phyloP scores from a whole-genome alignment of 495 filamentous ascomycete genomes.

The Xylaria intraflava region DNA sequence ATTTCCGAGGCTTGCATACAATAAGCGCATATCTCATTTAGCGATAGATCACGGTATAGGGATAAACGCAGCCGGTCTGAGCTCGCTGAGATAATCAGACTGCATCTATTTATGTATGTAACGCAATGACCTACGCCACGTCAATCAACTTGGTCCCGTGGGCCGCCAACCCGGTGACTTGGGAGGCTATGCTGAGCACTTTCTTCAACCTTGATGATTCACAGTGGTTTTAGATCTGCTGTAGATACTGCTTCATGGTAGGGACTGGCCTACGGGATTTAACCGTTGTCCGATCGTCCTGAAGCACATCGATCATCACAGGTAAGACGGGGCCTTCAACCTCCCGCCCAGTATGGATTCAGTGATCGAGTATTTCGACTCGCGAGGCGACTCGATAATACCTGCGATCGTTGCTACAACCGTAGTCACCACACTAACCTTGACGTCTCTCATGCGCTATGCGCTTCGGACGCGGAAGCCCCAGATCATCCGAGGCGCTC shows the following conservation, averaged over 20 bases:
- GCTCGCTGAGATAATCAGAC: too few relatives aligned
- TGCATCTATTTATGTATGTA: too few relatives aligned
- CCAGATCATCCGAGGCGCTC: constrained; percentile 30
- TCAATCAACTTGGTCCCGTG: too few relatives aligned
- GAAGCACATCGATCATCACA: not conserved
- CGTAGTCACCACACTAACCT: constrained; percentile 22
- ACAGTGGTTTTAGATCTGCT: not conserved
- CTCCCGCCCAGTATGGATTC: constrained; percentile 15
- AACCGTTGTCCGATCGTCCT: not conserved
- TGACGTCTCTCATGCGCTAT: constrained; percentile 23
- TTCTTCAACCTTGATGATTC: too few relatives aligned
- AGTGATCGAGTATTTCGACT: constrained; percentile 16
- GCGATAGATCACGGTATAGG: too few relatives aligned
- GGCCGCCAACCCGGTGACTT: too few relatives aligned
- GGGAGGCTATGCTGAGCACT: too few relatives aligned
- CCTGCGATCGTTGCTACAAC: constrained; percentile 29
- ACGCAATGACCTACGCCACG: not conserved
- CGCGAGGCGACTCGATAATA: constrained; percentile 12
- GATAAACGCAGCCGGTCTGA: too few relatives aligned
- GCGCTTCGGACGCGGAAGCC: constrained; percentile 29
- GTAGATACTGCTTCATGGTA: not conserved
- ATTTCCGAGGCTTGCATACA: too few relatives aligned
- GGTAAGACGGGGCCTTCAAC: not conserved
- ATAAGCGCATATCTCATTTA: too few relatives aligned
- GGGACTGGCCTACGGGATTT: not conserved